Evolutionary conservation across 2,329 filamentous ascomycete genomes (phyloP).

Genomic region (Aureobasidium pullulans): DNA sequence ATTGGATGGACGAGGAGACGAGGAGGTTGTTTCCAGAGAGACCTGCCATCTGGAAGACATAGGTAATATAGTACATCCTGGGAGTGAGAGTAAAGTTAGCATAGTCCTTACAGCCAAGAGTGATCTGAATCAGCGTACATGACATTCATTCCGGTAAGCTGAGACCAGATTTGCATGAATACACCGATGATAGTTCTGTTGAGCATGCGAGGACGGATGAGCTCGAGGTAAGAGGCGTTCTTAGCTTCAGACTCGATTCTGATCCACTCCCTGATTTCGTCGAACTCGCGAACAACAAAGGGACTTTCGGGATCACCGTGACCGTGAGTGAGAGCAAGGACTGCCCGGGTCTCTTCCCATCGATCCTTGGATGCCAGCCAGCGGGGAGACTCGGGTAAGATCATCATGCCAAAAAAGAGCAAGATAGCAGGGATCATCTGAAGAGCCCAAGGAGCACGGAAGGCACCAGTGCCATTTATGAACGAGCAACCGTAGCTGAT

Average conservation of each 20-base stretch:
- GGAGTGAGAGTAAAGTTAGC: too few species aligned
- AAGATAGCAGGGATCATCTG: constrained; percentile 39
- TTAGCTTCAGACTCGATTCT: constrained; percentile 65
- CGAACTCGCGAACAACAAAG: constrained; percentile 60
- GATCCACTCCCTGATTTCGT: constrained; percentile 62
- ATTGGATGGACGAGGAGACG: constrained; percentile 62
- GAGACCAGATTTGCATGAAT: constrained; percentile 69
- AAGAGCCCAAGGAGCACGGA: constrained; percentile 55
- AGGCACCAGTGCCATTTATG: constrained; percentile 51
- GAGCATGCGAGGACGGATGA: constrained; percentile 67
- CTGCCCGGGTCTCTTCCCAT: constrained; percentile 37
- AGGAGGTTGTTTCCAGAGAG: constrained; percentile 48
- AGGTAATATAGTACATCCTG: constrained; percentile 32
- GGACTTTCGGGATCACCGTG: constrained; percentile 28
- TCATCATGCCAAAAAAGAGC: constrained; percentile 38
- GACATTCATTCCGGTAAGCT: constrained; percentile 70
- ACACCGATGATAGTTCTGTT: constrained; percentile 65
- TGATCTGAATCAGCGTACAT: constrained; percentile 38
- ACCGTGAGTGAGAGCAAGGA: constrained; percentile 37
- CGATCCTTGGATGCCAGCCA: constrained; percentile 40
- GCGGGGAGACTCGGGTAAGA: constrained; percentile 40
- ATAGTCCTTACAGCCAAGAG: background rate
- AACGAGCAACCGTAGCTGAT: constrained; percentile 58
- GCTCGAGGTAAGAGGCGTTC: constrained; percentile 63
- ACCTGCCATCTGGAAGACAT: constrained; percentile 66